Evolutionary conservation across 2,329 filamentous ascomycete species (phyloP).

Genomic region (Bipolaris victoriae): DNA sequence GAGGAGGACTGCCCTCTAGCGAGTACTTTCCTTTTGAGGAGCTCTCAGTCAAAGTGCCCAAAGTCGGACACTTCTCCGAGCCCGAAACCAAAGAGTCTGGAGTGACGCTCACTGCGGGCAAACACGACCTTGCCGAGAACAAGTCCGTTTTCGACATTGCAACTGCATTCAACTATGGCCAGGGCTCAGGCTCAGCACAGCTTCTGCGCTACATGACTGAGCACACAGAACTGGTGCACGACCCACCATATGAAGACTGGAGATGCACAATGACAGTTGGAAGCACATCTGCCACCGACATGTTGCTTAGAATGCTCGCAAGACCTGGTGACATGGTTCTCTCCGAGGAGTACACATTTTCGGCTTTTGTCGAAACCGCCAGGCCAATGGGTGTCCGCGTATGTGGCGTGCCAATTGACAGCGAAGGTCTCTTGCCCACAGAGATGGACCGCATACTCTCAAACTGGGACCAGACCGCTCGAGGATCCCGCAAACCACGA

Average conservation of each 20-base stretch:
- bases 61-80: constrained; percentile 72
- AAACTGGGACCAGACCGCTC: constrained; percentile 66
- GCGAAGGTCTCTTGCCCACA: constrained; percentile 67
- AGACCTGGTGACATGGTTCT: constrained; percentile 77
- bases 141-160: constrained; percentile 75
- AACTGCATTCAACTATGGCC: constrained; percentile 91
- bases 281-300: constrained; percentile 84
- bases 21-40: constrained; percentile 92
- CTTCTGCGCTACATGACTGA: constrained; percentile 90
- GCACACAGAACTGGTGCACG: constrained; percentile 89
- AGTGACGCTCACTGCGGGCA: constrained; percentile 70
- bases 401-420: constrained; percentile 68
- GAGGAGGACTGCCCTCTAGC: constrained; percentile 86
- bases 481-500: constrained; percentile 67
- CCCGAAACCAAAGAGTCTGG: constrained; percentile 67
- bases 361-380: constrained; percentile 72
- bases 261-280: constrained; percentile 81
- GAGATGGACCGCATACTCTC: constrained; percentile 67
- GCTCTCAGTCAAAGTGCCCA: constrained; percentile 75
- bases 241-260: constrained; percentile 91
- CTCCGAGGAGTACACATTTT: constrained; percentile 91
- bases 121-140: constrained; percentile 77
- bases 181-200: constrained; percentile 84
- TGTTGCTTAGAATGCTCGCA: constrained; percentile 81
- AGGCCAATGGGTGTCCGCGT: constrained; percentile 67